A percentile compares a stretch with the other conserved stretches of the same genome.
Evolutionary conservation across 352 stramenopile species (phyloP).

Genomic region (Pythium rhizo-oryzae): DNA sequence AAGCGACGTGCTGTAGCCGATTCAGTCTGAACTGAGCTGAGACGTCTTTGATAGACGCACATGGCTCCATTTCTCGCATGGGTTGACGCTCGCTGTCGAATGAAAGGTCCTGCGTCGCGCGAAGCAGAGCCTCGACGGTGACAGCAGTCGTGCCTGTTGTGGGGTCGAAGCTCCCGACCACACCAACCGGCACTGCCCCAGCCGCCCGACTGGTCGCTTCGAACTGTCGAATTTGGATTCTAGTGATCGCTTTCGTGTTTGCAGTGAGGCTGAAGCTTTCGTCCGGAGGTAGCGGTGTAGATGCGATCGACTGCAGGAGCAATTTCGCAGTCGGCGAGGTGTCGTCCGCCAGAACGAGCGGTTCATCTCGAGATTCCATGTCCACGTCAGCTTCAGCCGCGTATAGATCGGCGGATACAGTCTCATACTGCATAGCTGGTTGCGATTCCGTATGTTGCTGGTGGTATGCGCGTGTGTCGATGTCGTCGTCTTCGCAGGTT

Average conservation of each 20-base stretch:
- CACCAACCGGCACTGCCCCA: no score
- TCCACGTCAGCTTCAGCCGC: no score
- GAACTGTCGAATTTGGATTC: no score
- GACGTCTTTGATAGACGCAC: conserved; percentile 7
- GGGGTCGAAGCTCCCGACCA: neutral
- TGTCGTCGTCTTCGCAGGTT: neutral
- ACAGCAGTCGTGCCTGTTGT: neutral
- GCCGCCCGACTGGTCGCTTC: no score
- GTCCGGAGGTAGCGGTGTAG: no score
- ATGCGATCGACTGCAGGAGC: no score
- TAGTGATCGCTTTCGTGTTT: no score
- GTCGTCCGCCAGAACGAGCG: no score
- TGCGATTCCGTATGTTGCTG: neutral
- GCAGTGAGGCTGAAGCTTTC: no score
- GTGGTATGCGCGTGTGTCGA: neutral
- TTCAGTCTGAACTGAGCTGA: conserved; percentile 15
- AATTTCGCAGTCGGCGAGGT: no score
- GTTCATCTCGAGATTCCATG: no score
- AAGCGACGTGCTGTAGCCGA: conserved; percentile 7
- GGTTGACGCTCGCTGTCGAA: neutral
- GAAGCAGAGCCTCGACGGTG: neutral
- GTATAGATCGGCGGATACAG: neutral
- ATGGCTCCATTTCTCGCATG: neutral
- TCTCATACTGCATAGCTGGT: neutral
- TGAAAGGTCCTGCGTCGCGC: neutral